Conservation (phyloP, 139 green algal species). For the Chlorella vulgaris region DNA sequence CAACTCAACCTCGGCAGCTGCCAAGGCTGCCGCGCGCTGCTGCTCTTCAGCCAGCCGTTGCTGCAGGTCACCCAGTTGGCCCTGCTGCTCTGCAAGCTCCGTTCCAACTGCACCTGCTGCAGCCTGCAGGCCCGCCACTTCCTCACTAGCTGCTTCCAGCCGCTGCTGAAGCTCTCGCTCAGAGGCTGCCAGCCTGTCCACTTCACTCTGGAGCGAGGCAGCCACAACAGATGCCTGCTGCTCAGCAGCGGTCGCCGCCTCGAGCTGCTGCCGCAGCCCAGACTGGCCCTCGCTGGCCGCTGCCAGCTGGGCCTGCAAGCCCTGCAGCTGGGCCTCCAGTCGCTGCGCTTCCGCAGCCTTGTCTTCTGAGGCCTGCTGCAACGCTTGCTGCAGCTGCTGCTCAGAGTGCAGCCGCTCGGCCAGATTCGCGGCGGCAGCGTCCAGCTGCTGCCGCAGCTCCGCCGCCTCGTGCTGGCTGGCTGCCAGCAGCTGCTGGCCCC, state of each 20-base stretch:
- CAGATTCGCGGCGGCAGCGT: neutral
- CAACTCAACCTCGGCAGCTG: too few species aligned
- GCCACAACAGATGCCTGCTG: too few species aligned
- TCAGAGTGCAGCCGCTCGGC: neutral
- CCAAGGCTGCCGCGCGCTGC: too few species aligned
- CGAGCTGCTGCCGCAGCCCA: neutral
- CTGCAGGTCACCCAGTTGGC: neutral
- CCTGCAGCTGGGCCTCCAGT: neutral
- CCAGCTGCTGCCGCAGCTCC: neutral
- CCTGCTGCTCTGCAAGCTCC: neutral
- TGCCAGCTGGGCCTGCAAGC: conserved; percentile 5
- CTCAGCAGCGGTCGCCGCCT: too few species aligned
- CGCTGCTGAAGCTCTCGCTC: conserved; percentile 17
- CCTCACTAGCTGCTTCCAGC: neutral
- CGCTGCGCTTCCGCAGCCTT: neutral
- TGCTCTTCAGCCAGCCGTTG: too few species aligned
- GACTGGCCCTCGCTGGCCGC: neutral
- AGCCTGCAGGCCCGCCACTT: neutral
- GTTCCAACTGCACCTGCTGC: neutral
- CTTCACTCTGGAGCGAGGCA: neutral
- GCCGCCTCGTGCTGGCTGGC: neutral
- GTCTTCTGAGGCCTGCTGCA: neutral
- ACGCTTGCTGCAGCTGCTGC: neutral
- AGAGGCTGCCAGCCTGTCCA: neutral
- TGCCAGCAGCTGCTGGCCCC: conserved; percentile 2